Base-by-base conservation (phyloP, 2,329 filamentous ascomycete species). In the Exophiala sideris region DNA sequence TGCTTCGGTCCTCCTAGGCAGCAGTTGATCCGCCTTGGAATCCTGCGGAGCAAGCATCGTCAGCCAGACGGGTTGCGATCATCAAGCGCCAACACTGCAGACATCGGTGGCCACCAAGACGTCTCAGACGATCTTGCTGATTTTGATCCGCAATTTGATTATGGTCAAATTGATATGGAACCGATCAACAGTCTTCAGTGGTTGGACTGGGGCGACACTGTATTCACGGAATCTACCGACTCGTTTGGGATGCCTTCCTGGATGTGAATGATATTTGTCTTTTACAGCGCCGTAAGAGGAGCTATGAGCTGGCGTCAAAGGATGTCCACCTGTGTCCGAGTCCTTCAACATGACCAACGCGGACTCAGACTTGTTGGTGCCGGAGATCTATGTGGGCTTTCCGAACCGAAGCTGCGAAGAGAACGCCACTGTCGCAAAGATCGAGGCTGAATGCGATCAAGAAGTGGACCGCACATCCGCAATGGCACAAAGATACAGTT, bases 1-100 rank as follows among this genome's bases (percentile, higher is more conserved):
- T 38, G 36, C 3, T 52, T 52, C 38, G 18, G 21, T 29, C 50
- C 35, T 29, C 50, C 50, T 10, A 35, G 50, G 24, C 42, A 47
- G 24, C 50, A 47, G 36, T 44, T 52, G 4, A 18, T 52, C 34
- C 50, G 38, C 7, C 24, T 52, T 16, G 44, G 44, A 6, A 47
- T 52, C 16, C 46, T 52, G 14, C 14, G 14, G 36, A n/a, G 7
- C 14, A 14, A 14, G 6, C 14, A 14, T 18, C 36, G 10, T 14
- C 36, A 40, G 18, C n/a, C 8, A 18, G 18, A 40, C 8, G 36
- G 18, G 36, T n/a, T 40, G 36, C 36, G 14, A 3, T 40, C 36
- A 9, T 9, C 18, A 7, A 9, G 14, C 14, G 18, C n/a, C 36
- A 18, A 8, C 9, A 14, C 14, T 18, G n/a, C 18, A 14, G 36